phyloP scores from a whole-genome alignment of 2,329 filamentous ascomycete genomes.

The Teratosphaeria gauchensis region DNA sequence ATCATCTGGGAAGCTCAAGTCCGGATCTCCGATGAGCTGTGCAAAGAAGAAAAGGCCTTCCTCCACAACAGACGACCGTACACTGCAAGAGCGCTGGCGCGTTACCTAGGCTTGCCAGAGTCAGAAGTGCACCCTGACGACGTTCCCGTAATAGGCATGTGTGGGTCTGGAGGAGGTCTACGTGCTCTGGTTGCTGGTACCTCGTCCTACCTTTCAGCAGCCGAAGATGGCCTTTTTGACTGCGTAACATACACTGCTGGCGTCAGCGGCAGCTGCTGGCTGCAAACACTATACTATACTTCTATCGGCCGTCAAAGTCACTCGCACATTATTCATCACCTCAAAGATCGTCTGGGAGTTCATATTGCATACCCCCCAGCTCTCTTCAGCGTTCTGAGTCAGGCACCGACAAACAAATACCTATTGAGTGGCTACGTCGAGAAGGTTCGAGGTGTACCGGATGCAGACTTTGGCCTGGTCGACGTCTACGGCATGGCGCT shows the following conservation, averaged over 20 bases:
- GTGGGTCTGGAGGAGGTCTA: slow-evolving; percentile 84
- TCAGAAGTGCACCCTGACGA: slow-evolving; percentile 83
- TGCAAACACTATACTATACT: slow-evolving; percentile 79
- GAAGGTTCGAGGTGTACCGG: slow-evolving; percentile 73
- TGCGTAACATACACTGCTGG: slow-evolving; percentile 92
- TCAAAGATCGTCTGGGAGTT: slow-evolving; percentile 73
- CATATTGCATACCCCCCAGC: slow-evolving; percentile 90
- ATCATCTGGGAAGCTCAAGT: slow-evolving; percentile 74
- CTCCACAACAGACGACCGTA: slow-evolving; percentile 57
- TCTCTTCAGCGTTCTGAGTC: slow-evolving; percentile 70
- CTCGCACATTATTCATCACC: slow-evolving; percentile 63
- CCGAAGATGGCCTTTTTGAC: slow-evolving; percentile 83
- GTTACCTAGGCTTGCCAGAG: slow-evolving; percentile 69
- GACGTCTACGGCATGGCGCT: slow-evolving; percentile 86
- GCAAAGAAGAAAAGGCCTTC: slow-evolving; percentile 72
- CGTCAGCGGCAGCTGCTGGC: slow-evolving; percentile 93
- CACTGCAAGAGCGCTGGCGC: slow-evolving; percentile 64
- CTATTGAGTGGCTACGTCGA: slow-evolving; percentile 82
- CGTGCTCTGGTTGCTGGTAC: slow-evolving; percentile 83
- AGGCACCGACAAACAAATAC: slow-evolving; percentile 85
- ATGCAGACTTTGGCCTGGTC: slow-evolving; percentile 78
- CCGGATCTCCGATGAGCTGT: slow-evolving; percentile 70
- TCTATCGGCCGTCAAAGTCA: slow-evolving; percentile 63
- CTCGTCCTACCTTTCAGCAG: slow-evolving; percentile 73
- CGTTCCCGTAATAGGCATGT: slow-evolving; percentile 86